phyloP scores from a whole-genome alignment of 2,329 filamentous ascomycete genomes.

The Acarospora socialis region DNA sequence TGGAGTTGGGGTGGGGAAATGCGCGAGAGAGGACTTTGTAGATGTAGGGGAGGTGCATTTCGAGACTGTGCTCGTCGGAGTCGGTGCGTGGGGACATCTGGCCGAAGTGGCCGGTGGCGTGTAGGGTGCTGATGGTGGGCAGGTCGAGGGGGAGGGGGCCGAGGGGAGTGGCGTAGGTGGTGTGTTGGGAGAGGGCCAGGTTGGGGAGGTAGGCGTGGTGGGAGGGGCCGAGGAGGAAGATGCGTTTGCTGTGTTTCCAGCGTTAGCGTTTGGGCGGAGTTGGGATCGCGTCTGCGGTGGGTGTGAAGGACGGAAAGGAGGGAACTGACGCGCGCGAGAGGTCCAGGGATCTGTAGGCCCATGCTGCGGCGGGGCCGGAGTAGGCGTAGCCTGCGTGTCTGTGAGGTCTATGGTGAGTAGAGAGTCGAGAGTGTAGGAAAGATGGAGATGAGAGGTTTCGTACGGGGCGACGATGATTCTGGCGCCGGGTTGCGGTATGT shows the following conservation, averaged over 20 bases:
- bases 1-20: conserved; percentile 23
- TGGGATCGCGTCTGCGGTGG: background rate
- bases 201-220: conserved; percentile 71
- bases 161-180: conserved; percentile 55
- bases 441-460: conserved; percentile 23
- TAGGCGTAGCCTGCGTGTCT: conserved; percentile 91
- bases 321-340: conserved; percentile 49
- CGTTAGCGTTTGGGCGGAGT: background rate
- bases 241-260: conserved; percentile 47
- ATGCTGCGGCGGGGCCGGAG: conserved; percentile 83
- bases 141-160: conserved; percentile 55
- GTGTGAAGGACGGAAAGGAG: background rate
- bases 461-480: conserved; percentile 88
- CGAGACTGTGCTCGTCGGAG: conserved; percentile 76
- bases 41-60: conserved; percentile 93
- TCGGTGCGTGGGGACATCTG: conserved; percentile 55
- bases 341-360: conserved; percentile 84
- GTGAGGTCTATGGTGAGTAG: conserved; percentile 12
- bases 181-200: conserved; percentile 61
- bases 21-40: conserved; percentile 56
- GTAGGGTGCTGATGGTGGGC: conserved; percentile 27
- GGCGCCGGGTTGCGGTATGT: conserved; percentile 57
- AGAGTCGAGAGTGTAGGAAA: conserved; percentile 7
- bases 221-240: conserved; percentile 87
- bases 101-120: conserved; percentile 39